A percentile compares a stretch with the other conserved stretches of the same genome.
These are phyloP conservation scores for Mycena sp. DNA, from an alignment of 1,284 basidiomycete genomes.

Conservation along the genomic window DNA sequence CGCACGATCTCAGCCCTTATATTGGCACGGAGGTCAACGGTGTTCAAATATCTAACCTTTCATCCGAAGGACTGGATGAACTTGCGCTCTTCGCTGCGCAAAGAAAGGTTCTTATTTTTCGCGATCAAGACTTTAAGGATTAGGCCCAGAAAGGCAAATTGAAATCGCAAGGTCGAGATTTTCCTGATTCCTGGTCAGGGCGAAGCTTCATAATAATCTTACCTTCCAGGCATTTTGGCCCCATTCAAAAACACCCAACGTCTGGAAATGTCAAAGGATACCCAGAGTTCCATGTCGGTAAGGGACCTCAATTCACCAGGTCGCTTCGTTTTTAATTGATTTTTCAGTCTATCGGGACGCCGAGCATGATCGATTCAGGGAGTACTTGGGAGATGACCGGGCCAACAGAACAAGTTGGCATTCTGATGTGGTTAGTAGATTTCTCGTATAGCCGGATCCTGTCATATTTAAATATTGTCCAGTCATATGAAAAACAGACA, in stretches of 20 bases:
- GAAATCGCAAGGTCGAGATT: constrained; percentile 52
- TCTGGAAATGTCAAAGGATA: constrained; percentile 49
- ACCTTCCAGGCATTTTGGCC: constrained; percentile 58
- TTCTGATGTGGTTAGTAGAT: constrained; percentile 50
- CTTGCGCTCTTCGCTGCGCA: constrained; percentile 69
- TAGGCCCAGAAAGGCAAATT: constrained; percentile 59
- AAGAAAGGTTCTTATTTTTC: constrained; percentile 65
- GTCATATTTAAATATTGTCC: neutral
- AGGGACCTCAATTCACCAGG: constrained; percentile 7
- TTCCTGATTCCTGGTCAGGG: neutral
- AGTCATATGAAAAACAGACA: constrained; percentile 69
- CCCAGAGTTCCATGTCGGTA: constrained; percentile 51
- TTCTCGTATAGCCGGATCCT: neutral
- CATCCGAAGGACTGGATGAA: constrained; percentile 65
- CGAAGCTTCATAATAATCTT: neutral
- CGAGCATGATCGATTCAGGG: constrained; percentile 40
- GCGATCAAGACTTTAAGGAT: constrained; percentile 69
- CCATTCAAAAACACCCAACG: constrained; percentile 59
- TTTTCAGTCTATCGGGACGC: constrained; percentile 44
- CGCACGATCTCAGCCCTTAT: constrained; percentile 59
- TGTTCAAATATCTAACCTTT: constrained; percentile 65
- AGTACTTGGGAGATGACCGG: constrained; percentile 44
- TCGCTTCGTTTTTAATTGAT: neutral
- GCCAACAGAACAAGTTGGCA: constrained; percentile 53
- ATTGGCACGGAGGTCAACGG: constrained; percentile 70